These are phyloP conservation scores for Hemerocallis citrina DNA, from an alignment of 106 monocot species.

Conservation along the genomic window DNA sequence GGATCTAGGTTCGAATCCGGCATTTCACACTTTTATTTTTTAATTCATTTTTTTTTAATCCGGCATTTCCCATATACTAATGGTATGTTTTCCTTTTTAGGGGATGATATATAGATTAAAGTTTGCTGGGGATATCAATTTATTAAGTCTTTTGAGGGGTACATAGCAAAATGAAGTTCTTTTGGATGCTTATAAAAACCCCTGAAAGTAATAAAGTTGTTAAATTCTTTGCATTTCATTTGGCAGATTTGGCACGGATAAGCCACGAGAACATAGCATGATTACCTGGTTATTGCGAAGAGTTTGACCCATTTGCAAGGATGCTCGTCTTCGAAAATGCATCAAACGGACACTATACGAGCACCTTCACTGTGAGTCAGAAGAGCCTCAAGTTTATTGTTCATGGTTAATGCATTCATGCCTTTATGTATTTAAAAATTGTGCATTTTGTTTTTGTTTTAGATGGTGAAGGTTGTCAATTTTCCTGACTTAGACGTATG, in stretches of 20 bases:
- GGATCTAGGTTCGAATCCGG: too few relatives aligned
- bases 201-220: too few relatives aligned
- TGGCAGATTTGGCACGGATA: conserved; percentile 71
- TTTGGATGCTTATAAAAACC: too few relatives aligned
- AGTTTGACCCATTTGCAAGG: conserved; percentile 72
- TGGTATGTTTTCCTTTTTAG: too few relatives aligned
- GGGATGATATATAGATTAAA: too few relatives aligned
- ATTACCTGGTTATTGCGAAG: conserved; percentile 80
- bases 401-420: background rate
- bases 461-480: conserved; percentile 71
- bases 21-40: too few relatives aligned
- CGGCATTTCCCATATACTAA: too few relatives aligned
- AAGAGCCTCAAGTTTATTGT: conserved; percentile 3
- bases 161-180: too few relatives aligned
- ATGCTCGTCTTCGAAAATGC: conserved; percentile 97
- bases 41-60: too few relatives aligned
- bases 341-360: conserved; percentile 92
- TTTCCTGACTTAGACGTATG: conserved; percentile 91
- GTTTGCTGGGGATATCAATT: too few relatives aligned
- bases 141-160: too few relatives aligned
- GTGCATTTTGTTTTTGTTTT: background rate
- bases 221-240: conserved; percentile 30
- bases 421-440: background rate
- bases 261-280: conserved; percentile 73
- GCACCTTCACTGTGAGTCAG: conserved; percentile 83